phyloP scores from a whole-genome alignment of 2,329 filamentous ascomycete genomes.

The Onygena corvina region DNA sequence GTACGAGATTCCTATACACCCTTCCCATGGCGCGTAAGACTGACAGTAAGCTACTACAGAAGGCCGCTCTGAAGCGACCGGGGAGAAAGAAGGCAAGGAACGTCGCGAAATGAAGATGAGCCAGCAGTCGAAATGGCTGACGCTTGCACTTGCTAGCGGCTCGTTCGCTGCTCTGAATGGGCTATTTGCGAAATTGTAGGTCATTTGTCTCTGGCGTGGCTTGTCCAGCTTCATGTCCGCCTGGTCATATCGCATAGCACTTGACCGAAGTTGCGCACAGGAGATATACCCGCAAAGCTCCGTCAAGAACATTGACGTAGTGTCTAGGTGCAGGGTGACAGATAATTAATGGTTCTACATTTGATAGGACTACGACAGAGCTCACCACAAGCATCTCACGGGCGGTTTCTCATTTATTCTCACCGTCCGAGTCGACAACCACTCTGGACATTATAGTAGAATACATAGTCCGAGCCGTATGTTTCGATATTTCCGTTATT shows the following conservation, averaged over 20 bases:
- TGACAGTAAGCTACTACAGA: neutral
- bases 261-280: too few species aligned
- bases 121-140: conserved; percentile 33
- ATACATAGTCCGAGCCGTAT: conserved; percentile 41
- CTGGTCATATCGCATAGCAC: too few species aligned
- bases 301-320: neutral
- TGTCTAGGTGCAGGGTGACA: too few species aligned
- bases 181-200: conserved; percentile 54
- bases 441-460: conserved; percentile 28
- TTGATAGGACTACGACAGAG: conserved; percentile 46
- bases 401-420: conserved; percentile 36
- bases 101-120: neutral
- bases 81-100: neutral
- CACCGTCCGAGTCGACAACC: conserved; percentile 28
- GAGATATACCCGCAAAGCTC: neutral
- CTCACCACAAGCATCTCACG: conserved; percentile 44
- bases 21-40: neutral
- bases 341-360: too few species aligned
- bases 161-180: conserved; percentile 53
- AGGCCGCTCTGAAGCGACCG: neutral
- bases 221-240: neutral
- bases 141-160: conserved; percentile 49
- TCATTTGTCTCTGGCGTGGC: conserved; percentile 7
- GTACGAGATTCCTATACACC: neutral
- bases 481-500: conserved; percentile 20